Percentiles rank a stretch among this genome's conserved stretches.
Conservation (phyloP, 768 basidiomycete species). For the Tricholoma furcatifolium region DNA sequence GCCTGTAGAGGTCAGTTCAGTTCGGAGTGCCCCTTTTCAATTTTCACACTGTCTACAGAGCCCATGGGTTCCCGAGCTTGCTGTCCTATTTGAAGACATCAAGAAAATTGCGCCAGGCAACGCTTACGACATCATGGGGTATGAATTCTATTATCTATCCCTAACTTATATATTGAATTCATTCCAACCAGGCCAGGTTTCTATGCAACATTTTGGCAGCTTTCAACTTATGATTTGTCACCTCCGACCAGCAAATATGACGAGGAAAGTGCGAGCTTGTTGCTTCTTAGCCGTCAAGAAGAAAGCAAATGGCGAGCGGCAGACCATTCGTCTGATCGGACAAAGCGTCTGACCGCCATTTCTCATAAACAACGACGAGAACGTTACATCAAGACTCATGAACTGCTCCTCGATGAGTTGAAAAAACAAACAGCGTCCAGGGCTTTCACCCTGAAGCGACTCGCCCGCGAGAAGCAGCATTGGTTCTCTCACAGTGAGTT, state of each 20-base stretch:
- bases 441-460: constrained; percentile 72
- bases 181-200: constrained; percentile 70
- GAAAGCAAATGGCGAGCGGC: constrained; percentile 60
- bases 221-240: constrained; percentile 85
- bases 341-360: constrained; percentile 53
- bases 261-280: constrained; percentile 65
- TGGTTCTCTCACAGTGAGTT: constrained; percentile 73
- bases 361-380: constrained; percentile 64
- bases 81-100: constrained; percentile 72
- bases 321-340: constrained; percentile 71
- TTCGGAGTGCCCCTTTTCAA: not conserved
- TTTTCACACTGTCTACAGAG: constrained; percentile 37
- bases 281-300: constrained; percentile 64
- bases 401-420: constrained; percentile 62
- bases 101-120: constrained; percentile 67
- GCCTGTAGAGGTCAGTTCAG: constrained; percentile 37
- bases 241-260: constrained; percentile 79
- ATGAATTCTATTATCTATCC: constrained; percentile 21
- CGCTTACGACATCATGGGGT: constrained; percentile 72
- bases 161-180: constrained; percentile 8
- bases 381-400: constrained; percentile 60
- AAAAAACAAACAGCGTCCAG: constrained; percentile 75
- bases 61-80: constrained; percentile 80
- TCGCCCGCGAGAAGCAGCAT: constrained; percentile 74
- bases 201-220: constrained; percentile 96